phyloP scores from a whole-genome alignment of 2,329 filamentous ascomycete species.

The Sporothrix inflata region DNA sequence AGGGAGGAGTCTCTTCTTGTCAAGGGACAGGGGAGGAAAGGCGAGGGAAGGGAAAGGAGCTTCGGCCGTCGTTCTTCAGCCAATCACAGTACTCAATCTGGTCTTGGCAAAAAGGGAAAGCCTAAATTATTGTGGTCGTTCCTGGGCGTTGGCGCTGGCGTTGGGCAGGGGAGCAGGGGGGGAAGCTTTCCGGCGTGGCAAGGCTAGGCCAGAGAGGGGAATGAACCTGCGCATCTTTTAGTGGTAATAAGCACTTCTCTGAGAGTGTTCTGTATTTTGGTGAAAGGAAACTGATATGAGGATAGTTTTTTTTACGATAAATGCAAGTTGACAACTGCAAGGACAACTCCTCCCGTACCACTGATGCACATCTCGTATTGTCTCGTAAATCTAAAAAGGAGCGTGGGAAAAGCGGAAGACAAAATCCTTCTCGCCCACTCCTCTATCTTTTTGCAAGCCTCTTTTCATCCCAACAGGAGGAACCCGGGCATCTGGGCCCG shows the following conservation, averaged over 20 bases:
- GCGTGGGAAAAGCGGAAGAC: not conserved
- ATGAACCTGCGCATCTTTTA: not conserved
- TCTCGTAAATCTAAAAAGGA: not conserved
- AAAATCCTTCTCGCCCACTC: not conserved
- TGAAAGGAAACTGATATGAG: no score
- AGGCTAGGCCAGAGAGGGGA: slow-evolving; percentile 5
- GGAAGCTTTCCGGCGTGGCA: slow-evolving; percentile 4
- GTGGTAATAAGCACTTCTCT: no score
- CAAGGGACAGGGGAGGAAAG: not conserved
- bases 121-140: not conserved
- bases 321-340: not conserved
- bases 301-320: not conserved
- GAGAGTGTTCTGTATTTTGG: no score
- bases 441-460: not conserved
- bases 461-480: slow-evolving; percentile 1
- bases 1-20: not conserved
- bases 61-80: slow-evolving; percentile 25
- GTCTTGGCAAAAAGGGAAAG: slow-evolving; percentile 8
- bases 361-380: not conserved
- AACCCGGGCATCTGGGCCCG: slow-evolving; percentile 23
- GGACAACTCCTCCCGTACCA: not conserved
- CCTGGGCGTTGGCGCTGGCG: not conserved
- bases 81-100: slow-evolving; percentile 21
- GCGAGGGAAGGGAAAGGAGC: not conserved
- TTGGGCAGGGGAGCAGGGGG: not conserved